A percentile compares a stretch with the other conserved stretches of the same genome.
Conservation (phyloP, 2,329 filamentous ascomycete genomes). For the Aspergillus costaricaensis region DNA sequence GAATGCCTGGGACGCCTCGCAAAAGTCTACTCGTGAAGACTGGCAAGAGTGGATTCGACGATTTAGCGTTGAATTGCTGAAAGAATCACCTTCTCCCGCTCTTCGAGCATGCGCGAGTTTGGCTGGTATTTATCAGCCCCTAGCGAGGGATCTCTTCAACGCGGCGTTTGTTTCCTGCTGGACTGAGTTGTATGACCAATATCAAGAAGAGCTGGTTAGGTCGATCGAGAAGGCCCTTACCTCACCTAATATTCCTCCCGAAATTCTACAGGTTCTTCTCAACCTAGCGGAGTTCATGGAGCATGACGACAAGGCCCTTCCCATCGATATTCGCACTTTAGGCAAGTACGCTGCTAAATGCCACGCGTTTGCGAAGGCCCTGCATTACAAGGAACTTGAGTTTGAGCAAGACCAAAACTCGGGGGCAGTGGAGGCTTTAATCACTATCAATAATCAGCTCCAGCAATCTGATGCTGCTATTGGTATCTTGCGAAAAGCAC, state of each 20-base stretch:
- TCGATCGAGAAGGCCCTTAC: conserved; percentile 96
- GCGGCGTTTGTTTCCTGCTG: conserved; percentile 98
- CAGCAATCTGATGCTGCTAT: conserved; percentile 99
- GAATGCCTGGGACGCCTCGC: conserved; percentile 93
- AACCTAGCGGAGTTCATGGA: conserved; percentile 99
- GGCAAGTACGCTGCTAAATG: conserved; percentile 95
- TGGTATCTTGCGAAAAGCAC: conserved; percentile 92
- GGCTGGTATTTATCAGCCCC: conserved; percentile 84
- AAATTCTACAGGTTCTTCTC: conserved; percentile 88
- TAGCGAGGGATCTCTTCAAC: conserved; percentile 94
- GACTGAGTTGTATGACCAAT: conserved; percentile 96
- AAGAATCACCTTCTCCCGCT: conserved; percentile 94
- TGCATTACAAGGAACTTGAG: conserved; percentile 98
- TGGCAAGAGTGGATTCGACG: conserved; percentile 99
- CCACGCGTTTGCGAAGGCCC: conserved; percentile 94
- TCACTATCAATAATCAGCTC: conserved; percentile 98
- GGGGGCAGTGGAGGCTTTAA: conserved; percentile 91
- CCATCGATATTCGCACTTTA: conserved; percentile 92
- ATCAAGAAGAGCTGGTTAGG: conserved; percentile 92
- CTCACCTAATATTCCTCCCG: conserved; percentile 91
- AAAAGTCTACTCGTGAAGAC: conserved; percentile 96
- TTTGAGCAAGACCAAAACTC: conserved; percentile 97
- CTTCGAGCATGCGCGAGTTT: conserved; percentile 89
- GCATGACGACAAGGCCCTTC: conserved; percentile 96
- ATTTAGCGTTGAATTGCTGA: conserved; percentile 91